These are phyloP conservation scores for Tinospora cordifolia DNA, from an alignment of 164 flowering plant species.

Conservation along the genomic window DNA sequence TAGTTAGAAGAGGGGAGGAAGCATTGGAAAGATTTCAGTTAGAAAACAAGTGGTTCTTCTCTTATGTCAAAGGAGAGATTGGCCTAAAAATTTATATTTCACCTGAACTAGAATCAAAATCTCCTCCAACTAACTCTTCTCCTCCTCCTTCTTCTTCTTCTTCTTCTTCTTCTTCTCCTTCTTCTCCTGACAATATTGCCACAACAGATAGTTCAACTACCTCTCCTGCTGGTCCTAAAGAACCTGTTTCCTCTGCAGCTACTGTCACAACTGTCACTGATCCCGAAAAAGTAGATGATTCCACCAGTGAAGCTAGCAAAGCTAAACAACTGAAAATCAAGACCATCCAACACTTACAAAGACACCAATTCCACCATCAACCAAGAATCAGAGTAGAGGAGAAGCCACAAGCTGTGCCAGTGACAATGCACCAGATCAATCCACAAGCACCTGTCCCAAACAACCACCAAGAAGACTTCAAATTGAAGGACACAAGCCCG, in stretches of 20 bases:
- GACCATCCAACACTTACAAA: constrained; percentile 17
- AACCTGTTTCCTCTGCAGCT: too few relatives aligned
- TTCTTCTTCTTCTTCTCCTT: background rate
- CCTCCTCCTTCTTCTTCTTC: background rate
- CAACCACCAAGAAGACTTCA: constrained; percentile 48
- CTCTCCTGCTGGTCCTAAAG: background rate
- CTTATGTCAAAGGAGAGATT: constrained; percentile 8
- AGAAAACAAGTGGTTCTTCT: constrained; percentile 15
- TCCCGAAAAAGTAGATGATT: background rate
- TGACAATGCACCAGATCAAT: constrained; percentile 31
- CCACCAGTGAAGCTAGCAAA: background rate
- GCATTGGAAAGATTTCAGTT: constrained; percentile 6
- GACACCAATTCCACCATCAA: constrained; percentile 21
- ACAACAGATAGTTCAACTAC: background rate
- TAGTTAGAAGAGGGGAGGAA: constrained; percentile 11
- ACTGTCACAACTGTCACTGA: background rate
- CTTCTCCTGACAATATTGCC: background rate
- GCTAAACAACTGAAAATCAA: constrained; percentile 3
- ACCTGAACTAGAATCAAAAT: constrained; percentile 13
- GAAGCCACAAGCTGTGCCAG: constrained; percentile 13
- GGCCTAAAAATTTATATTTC: constrained; percentile 13
- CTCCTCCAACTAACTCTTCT: constrained; percentile 3
- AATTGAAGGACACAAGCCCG: constrained; percentile 65
- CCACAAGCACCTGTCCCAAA: constrained; percentile 12
- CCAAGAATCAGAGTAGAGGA: constrained; percentile 16